Evolutionary conservation across 495 filamentous ascomycete genomes (phyloP), one percentile per base, ranked within the genome.

Genomic region (Parachaetomium inaequale): DNA sequence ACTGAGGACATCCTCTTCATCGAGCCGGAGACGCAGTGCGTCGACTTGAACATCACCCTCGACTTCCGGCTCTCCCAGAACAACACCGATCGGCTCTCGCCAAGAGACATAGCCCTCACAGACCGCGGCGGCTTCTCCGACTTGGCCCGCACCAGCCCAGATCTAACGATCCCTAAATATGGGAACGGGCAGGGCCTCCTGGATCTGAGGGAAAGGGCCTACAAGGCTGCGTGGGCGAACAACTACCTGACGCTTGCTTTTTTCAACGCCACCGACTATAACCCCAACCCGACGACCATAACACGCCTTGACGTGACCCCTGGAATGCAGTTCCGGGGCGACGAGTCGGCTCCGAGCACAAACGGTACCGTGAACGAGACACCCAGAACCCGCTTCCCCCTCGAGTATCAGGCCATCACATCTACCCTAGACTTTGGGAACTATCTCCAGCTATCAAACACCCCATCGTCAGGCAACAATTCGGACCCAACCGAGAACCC

Each of bases 1-100:
- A 58, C 54, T 1, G 79, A 82, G 61, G 76, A 79, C 52, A 42
- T 81, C 8, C 69, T 80, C 4, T 80, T 80, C 66, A 61, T 81
- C 40, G 74, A 79, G 65, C 79, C 78, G 2, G 68, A 76, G n/a
- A 74, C 76, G 0, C 57, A 64, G 8, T 82, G 79, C 58, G 76
- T 81, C 1, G 58, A 78, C 25, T 68, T 70, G 15, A 81, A 82
- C 59, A 8, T 80, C 21, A 80, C 74, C 7, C 34, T 82, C 5
- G 72, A 79, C 50, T 79, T 70, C 58, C 65, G 52, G 3, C 61
- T 70, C 3, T 12, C 43, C 2, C 26, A 58, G 17, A 50, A 23
- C 4, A 46, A 51, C 36, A 51, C 17, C 2, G 2, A 1, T 26
- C 38, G 49, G 8, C 38, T 52, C 29, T 4, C 28, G 4, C 29